A percentile compares a stretch with the other conserved stretches of the same genome.
Evolutionary conservation across 345 rosid genomes (phyloP).

Genomic region (Brassica nigra): DNA sequence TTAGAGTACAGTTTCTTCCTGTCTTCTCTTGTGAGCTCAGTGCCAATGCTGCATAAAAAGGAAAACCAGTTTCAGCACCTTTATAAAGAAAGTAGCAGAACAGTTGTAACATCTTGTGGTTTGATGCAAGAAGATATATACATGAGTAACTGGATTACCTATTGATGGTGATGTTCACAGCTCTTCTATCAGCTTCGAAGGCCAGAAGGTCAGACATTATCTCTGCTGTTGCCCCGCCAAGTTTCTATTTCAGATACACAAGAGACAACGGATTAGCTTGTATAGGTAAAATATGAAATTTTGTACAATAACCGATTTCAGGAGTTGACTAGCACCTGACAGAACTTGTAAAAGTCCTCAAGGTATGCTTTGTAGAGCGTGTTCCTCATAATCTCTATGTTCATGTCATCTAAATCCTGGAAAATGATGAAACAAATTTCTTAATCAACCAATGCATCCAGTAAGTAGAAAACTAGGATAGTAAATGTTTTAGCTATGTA

Average conservation of each 20-base stretch:
- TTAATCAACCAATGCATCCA: background rate
- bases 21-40: conserved; percentile 98
- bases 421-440: background rate
- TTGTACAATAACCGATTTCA: background rate
- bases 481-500: conserved; percentile 19
- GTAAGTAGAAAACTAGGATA: background rate
- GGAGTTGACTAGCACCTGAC: conserved; percentile 61
- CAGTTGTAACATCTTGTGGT: background rate
- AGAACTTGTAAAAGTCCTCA: conserved; percentile 93
- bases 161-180: conserved; percentile 91
- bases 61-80: background rate
- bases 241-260: conserved; percentile 55
- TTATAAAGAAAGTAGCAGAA: background rate
- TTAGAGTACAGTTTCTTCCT: conserved; percentile 91
- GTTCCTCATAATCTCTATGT: conserved; percentile 94
- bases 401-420: conserved; percentile 87
- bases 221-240: conserved; percentile 97
- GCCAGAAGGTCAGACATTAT: conserved; percentile 98
- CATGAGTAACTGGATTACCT: conserved; percentile 48
- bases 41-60: conserved; percentile 72
- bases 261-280: background rate
- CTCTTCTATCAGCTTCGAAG: conserved; percentile 97
- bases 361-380: conserved; percentile 96
- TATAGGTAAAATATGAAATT: background rate
- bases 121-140: background rate